Conservation (phyloP, 257 asterid genomes). For the Plantago ovata region DNA sequence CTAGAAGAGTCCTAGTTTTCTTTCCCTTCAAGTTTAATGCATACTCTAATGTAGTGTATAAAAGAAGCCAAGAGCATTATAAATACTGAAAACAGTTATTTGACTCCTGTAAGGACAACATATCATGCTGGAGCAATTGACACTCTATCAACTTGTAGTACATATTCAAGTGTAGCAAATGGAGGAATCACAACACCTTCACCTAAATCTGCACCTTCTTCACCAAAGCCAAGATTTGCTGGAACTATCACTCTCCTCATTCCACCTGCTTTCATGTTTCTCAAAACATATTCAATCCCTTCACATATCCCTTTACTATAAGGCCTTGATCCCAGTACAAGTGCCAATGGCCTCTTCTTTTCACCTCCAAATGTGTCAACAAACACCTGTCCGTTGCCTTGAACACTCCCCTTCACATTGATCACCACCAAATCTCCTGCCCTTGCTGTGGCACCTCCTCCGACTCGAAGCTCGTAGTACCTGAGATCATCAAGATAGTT, state of each 20-base stretch:
- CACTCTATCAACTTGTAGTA: conserved; percentile 68
- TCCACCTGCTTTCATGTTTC: conserved; percentile 75
- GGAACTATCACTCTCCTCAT: conserved; percentile 67
- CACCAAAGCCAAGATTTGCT: conserved; percentile 68
- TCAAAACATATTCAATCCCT: conserved; percentile 61
- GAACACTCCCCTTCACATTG: conserved; percentile 59
- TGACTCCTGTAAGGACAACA: neutral
- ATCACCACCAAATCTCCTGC: conserved; percentile 77
- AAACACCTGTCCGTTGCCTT: conserved; percentile 56
- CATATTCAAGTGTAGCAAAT: conserved; percentile 68
- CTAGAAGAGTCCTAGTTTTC: no score
- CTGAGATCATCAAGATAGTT: conserved; percentile 22
- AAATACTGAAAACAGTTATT: no score
- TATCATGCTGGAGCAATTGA: conserved; percentile 78
- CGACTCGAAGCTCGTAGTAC: conserved; percentile 65
- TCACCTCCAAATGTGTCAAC: conserved; percentile 55
- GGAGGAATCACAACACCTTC: conserved; percentile 67
- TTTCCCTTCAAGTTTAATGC: no score
- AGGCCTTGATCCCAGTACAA: conserved; percentile 83
- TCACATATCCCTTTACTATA: conserved; percentile 79
- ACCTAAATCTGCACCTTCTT: conserved; percentile 84
- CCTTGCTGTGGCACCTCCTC: conserved; percentile 66
- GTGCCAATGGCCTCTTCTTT: conserved; percentile 60
- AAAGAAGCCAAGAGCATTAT: no score
- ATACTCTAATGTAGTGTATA: no score